Conservation (phyloP, 805 yeast species). For the Candida hispaniensis region DNA sequence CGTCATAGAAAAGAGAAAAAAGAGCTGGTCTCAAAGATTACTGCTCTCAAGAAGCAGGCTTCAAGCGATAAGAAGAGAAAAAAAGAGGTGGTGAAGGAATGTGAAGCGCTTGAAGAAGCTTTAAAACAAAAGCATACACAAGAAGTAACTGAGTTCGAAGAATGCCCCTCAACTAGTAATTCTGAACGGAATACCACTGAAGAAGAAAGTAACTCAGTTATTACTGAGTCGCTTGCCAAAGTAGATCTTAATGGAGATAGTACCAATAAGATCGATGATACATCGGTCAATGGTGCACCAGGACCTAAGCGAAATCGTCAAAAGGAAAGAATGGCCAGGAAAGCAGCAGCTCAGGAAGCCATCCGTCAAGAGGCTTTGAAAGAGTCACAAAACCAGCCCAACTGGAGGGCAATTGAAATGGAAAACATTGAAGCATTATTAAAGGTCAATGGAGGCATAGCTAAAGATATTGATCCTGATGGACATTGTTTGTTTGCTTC, state of each 20-base stretch:
- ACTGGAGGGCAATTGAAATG: constrained; percentile 60
- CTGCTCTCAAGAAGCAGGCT: constrained; percentile 74
- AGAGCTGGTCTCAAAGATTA: constrained; percentile 54
- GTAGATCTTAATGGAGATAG: constrained; percentile 21
- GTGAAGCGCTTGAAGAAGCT: constrained; percentile 48
- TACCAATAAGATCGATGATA: constrained; percentile 15
- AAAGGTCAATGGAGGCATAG: constrained; percentile 36
- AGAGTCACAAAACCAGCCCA: constrained; percentile 60
- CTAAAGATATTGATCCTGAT: constrained; percentile 72
- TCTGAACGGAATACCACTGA: constrained; percentile 4
- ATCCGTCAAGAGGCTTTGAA: constrained; percentile 54
- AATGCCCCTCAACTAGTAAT: background rate
- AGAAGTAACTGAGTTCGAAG: constrained; percentile 35
- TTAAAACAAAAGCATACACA: constrained; percentile 43
- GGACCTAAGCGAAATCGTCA: constrained; percentile 58
- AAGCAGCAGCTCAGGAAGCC: constrained; percentile 57
- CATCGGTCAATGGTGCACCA: constrained; percentile 5
- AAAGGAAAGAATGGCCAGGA: constrained; percentile 66
- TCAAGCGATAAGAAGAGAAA: constrained; percentile 47
- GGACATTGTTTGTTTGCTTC: constrained; percentile 92
- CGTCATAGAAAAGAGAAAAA: constrained; percentile 61
- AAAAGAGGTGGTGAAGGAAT: constrained; percentile 51
- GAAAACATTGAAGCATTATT: constrained; percentile 52
- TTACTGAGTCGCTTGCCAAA: no score
- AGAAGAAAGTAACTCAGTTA: constrained; percentile 21